Percentiles rank a stretch among this genome's conserved stretches.
These are phyloP conservation scores for Pyrenophora teres DNA, from an alignment of 2,329 filamentous ascomycete genomes.

Conservation along the genomic window DNA sequence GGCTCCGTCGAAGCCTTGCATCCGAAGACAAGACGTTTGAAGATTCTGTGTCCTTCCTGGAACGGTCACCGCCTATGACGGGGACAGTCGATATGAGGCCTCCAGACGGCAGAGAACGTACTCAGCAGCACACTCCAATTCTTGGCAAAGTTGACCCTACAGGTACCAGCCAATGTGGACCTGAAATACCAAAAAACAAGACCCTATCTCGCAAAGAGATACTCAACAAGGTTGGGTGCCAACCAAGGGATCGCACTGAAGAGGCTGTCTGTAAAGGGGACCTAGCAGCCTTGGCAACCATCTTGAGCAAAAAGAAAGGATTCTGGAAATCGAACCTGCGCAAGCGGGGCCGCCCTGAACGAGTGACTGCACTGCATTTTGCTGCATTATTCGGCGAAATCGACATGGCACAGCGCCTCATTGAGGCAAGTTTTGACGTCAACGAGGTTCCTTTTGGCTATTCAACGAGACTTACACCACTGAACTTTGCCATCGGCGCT, in stretches of 20 bases:
- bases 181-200: background rate
- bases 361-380: constrained; percentile 31
- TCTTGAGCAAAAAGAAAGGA: constrained; percentile 24
- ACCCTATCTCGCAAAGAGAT: constrained; percentile 23
- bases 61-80: background rate
- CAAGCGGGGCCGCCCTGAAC: constrained; percentile 24
- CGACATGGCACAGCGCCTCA: constrained; percentile 27
- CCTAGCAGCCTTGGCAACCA: constrained; percentile 11
- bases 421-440: constrained; percentile 22
- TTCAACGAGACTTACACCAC: constrained; percentile 21
- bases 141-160: background rate
- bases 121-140: background rate
- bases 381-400: constrained; percentile 33
- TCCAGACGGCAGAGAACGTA: background rate
- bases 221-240: constrained; percentile 26
- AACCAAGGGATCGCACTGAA: constrained; percentile 28
- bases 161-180: background rate
- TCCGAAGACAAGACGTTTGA: background rate
- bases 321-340: constrained; percentile 29
- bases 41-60: background rate
- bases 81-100: background rate
- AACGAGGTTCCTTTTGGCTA: constrained; percentile 34
- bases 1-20: background rate
- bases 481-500: constrained; percentile 31
- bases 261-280: constrained; percentile 28